Base-by-base conservation (phyloP, 2,329 filamentous ascomycete species). In the Sporothrix protearum region DNA sequence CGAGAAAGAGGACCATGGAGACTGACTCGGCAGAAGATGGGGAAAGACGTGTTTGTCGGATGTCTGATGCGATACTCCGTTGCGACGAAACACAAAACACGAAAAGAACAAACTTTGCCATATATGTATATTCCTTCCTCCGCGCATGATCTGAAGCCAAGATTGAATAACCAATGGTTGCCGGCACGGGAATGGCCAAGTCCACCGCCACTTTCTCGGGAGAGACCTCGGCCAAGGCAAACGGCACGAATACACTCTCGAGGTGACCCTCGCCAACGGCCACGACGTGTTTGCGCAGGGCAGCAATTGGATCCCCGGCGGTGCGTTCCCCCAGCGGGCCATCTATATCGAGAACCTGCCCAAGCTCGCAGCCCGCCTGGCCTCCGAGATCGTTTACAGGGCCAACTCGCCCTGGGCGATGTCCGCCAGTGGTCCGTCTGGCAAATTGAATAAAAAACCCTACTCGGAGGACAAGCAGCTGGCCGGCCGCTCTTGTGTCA, bases 401-500 rank as follows among this genome's bases (percentile, higher is more conserved):
- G 92, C 90, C 42, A 94, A 94, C 55, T 94, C 92, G 55, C 96
- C 94, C 53, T 97, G 92, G 86, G 94, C 69, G 94, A 97, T 78
- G 90, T 97, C 77, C 95, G 97, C 79, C 94, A 97, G 80, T 97
- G 94, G 94, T 97, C 97, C 77, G 91, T 97, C 14, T 97, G 94
- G 95, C 95, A 97, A 78, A 94, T 25, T 91, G 89, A 0, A 93
- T 97, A 78, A 92, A 92, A 96, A 78, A 94, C 61, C 92, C 75
- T 97, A 97, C 76, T 94, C 97, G 77, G 90, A 95, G 76, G 97
- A 94, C 75, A 93, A 95, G 79, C 91, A 90, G 74, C 87, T 97
- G 0, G 88, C 89, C n/a, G 94, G 95, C 2, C 89, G 95, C 0
- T 97, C n/a, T 98, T 81, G 94, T 97, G 71, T 95, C 92, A 70